Conservation (phyloP, 169 alveolate species). For the Eimeria tenella region DNA sequence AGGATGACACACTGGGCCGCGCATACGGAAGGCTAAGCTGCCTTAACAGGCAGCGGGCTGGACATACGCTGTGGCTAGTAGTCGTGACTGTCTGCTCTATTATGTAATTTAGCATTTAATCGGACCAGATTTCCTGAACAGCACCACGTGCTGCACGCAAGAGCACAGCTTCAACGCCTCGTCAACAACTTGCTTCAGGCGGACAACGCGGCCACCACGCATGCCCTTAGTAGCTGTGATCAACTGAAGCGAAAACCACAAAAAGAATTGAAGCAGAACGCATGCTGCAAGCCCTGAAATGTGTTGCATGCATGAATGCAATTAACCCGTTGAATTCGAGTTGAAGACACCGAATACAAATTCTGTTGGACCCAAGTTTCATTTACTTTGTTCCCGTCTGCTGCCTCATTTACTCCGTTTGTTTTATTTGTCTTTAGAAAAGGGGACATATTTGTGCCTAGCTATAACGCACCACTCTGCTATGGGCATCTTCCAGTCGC, state of each 20-base stretch:
- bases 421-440: no score
- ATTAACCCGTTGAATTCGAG: no score
- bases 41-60: no score
- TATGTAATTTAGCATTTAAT: not conserved
- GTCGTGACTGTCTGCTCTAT: not conserved
- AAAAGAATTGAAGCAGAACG: not conserved
- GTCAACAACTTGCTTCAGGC: slow-evolving; percentile 90
- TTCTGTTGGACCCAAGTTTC: no score
- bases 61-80: no score
- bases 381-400: no score
- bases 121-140: slow-evolving; percentile 85
- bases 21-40: no score
- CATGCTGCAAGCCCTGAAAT: not conserved
- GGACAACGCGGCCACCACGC: slow-evolving; percentile 93
- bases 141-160: slow-evolving; percentile 86
- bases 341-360: no score
- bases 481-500: slow-evolving; percentile 93
- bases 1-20: no score
- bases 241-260: slow-evolving; percentile 68
- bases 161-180: slow-evolving; percentile 89
- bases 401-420: no score
- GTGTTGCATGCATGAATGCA: not conserved
- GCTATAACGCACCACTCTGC: slow-evolving; percentile 73
- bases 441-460: not conserved
- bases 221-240: slow-evolving; percentile 94